A percentile compares a stretch with the other conserved stretches of the same genome.
Conservation (phyloP, 2,329 filamentous ascomycete species). For the Neonectria hederae region DNA sequence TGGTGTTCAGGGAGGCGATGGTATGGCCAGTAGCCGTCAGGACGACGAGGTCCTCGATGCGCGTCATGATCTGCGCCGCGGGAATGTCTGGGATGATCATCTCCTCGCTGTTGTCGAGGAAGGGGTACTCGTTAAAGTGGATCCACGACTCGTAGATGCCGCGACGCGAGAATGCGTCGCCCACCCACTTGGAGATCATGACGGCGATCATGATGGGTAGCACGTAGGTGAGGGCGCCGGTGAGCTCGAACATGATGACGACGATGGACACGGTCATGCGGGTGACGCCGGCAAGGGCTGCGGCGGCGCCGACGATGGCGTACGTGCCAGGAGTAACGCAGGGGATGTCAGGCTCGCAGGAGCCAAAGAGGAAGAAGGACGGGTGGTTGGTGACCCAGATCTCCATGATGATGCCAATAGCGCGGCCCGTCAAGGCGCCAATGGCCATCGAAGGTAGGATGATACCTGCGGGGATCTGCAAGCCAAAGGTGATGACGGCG, state of each 20-base stretch:
- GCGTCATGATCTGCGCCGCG: slow-evolving; percentile 90
- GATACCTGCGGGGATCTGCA: slow-evolving; percentile 94
- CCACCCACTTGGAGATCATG: slow-evolving; percentile 98
- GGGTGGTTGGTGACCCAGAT: slow-evolving; percentile 86
- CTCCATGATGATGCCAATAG: slow-evolving; percentile 88
- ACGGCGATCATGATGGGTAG: slow-evolving; percentile 99
- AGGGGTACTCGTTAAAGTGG: slow-evolving; percentile 93
- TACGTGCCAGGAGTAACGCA: slow-evolving; percentile 97
- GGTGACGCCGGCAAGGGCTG: slow-evolving; percentile 92
- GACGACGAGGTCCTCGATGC: slow-evolving; percentile 87
- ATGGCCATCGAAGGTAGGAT: slow-evolving; percentile 97
- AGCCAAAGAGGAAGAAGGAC: slow-evolving; percentile 77
- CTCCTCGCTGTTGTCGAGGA: slow-evolving; percentile 89
- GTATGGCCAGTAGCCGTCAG: slow-evolving; percentile 90
- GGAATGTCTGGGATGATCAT: slow-evolving; percentile 84
- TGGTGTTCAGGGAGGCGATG: slow-evolving; percentile 74
- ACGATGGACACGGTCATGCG: slow-evolving; percentile 98
- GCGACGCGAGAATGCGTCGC: slow-evolving; percentile 89
- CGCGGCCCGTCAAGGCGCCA: slow-evolving; percentile 88
- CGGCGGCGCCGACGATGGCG: slow-evolving; percentile 93
- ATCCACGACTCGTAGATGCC: slow-evolving; percentile 99
- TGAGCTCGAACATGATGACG: slow-evolving; percentile 99
- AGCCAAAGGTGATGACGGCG: slow-evolving; percentile 87
- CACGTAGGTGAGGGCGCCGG: slow-evolving; percentile 93
- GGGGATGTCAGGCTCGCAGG: slow-evolving; percentile 84